A percentile compares a stretch with the other conserved stretches of the same genome.
These are phyloP conservation scores for Phytophthora parvispora DNA, from an alignment of 352 stramenopile genomes.

Conservation along the genomic window DNA sequence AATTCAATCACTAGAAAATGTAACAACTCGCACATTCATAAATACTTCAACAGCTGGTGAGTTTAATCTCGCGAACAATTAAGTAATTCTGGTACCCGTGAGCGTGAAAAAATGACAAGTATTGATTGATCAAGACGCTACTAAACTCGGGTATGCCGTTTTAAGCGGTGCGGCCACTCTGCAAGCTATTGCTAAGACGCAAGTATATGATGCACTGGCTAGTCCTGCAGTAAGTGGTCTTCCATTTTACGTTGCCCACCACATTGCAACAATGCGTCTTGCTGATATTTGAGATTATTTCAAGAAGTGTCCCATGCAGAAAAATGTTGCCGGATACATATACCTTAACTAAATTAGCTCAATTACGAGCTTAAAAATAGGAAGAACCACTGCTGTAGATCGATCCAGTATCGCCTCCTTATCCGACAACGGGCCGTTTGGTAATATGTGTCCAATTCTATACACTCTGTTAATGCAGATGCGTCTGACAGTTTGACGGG, in stretches of 20 bases:
- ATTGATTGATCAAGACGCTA: background rate
- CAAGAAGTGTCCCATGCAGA: conserved; percentile 20
- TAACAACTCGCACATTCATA: background rate
- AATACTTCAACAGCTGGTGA: background rate
- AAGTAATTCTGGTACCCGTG: background rate
- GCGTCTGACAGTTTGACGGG: too few species aligned
- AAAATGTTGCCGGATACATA: conserved; percentile 10
- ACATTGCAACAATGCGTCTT: conserved; percentile 5
- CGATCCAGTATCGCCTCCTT: too few species aligned
- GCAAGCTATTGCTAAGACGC: background rate
- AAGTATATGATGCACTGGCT: background rate
- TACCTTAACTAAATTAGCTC: conserved; percentile 24
- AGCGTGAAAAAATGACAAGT: background rate
- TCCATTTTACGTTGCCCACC: conserved; percentile 7
- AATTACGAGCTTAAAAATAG: too few species aligned
- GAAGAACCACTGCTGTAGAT: too few species aligned
- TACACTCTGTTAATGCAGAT: too few species aligned
- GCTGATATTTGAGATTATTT: conserved; percentile 17
- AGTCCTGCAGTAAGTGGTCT: background rate
- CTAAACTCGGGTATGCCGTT: background rate
- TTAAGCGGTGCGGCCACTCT: background rate
- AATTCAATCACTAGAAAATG: background rate
- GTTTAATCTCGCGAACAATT: background rate
- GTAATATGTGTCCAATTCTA: too few species aligned
- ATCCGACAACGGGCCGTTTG: too few species aligned